Evolutionary conservation across 495 filamentous ascomycete genomes (phyloP), one percentile per base, ranked within the genome.

Genomic region (Trichodelitschia bisporula): DNA sequence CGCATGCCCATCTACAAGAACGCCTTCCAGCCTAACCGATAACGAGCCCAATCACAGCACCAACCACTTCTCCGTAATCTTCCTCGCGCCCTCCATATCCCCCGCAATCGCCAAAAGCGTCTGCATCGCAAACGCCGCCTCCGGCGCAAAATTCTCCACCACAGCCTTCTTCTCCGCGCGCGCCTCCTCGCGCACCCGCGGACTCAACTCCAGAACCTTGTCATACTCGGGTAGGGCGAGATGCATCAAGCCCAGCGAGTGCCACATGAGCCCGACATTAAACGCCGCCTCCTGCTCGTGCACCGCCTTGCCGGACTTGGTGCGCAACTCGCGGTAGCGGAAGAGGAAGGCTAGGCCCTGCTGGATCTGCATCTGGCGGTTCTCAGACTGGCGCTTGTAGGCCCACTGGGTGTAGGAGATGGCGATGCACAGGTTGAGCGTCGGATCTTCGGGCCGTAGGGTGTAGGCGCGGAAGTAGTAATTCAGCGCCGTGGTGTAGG

Each of bases 391-490:
- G 6, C 83, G 65, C 43, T 92, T 90, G 36, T 92, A 62, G 6
- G 72, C 73, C 42, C 82, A 67, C 43, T 91, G 74, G 25, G 91
- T 58, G 46, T 82, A 93, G 14, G 67, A 69, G 17, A 89, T 61
- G 2, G 61, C 71, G 9, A 73, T 58, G 35, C 53, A 63, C 17
- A 97, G 68, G 39, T 77, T 72, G 34, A 91, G 62, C 25, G 71
- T 61, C 3, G 69, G 59, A 41, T 92, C 89, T 11, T 64, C 39
- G 2, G 76, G 75, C 40, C 79, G 69, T 0, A 93, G 47, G 0
- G 75, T 69, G 28, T 75, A 72, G 3, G 83, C 89, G 25, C 86
- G 76, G 36, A 77, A 70, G 40, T 90, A 89, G 53, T 92, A 95
- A 35, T 83, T 84, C 15, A 97, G 53, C 1, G 89, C 77, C 25